These are phyloP conservation scores for Trametes pubescens DNA, from an alignment of 1,284 basidiomycete species.

Conservation along the genomic window DNA sequence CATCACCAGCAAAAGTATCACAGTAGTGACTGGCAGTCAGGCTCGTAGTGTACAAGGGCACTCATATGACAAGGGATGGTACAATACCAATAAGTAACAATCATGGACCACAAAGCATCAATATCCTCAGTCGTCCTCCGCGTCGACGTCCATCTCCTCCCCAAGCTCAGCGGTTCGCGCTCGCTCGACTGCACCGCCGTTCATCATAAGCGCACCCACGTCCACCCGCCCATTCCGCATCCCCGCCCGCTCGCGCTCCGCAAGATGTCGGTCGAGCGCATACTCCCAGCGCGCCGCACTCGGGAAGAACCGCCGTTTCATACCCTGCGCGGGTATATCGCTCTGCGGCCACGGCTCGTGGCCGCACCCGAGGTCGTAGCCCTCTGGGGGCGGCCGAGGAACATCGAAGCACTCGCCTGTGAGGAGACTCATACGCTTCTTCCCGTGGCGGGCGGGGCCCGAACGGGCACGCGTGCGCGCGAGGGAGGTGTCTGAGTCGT, in stretches of 20 bases:
- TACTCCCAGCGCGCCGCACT: conserved; percentile 53
- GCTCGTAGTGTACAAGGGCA: conserved; percentile 4
- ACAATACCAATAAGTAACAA: conserved; percentile 10
- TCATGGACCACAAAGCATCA: conserved; percentile 17
- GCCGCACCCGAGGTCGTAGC: conserved; percentile 39
- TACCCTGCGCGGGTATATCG: conserved; percentile 19
- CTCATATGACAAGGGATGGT: conserved; percentile 5
- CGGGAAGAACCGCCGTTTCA: conserved; percentile 66
- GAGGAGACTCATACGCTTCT: conserved; percentile 72
- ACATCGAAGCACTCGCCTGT: conserved; percentile 63
- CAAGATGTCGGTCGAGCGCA: conserved; percentile 27
- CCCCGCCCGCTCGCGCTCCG: conserved; percentile 27
- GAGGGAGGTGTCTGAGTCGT: conserved; percentile 53
- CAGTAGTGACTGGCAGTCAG: too few species aligned
- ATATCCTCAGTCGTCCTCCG: conserved; percentile 20
- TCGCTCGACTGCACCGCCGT: conserved; percentile 22
- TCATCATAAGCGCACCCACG: conserved; percentile 32
- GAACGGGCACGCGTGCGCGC: conserved; percentile 40
- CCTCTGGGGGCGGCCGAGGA: conserved; percentile 43
- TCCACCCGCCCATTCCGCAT: conserved; percentile 9
- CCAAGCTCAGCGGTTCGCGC: conserved; percentile 21
- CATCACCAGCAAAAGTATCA: neutral
- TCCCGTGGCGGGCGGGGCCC: conserved; percentile 37
- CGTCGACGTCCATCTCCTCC: conserved; percentile 33
- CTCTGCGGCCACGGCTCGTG: conserved; percentile 34